phyloP scores from a whole-genome alignment of 2,329 filamentous ascomycete genomes.

The Venturia nashicola region DNA sequence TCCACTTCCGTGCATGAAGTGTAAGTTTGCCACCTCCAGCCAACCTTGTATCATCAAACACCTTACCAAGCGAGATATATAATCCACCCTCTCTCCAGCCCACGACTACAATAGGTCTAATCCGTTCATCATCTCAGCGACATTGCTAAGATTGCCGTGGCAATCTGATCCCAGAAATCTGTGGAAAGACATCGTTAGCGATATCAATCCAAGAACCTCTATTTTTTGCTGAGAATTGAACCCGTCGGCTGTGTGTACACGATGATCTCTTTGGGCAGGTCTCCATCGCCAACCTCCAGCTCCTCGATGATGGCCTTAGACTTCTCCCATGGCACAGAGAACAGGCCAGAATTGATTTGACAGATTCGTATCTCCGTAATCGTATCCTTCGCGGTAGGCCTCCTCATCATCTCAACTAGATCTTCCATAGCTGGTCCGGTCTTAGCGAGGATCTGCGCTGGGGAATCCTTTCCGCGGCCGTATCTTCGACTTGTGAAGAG shows the following conservation, averaged over 20 bases:
- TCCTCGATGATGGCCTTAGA: conserved; percentile 33
- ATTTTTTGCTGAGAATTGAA: no score
- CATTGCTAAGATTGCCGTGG: no score
- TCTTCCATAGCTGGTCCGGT: conserved; percentile 37
- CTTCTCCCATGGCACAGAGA: conserved; percentile 41
- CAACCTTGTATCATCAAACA: no score
- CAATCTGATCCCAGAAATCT: no score
- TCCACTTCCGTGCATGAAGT: no score
- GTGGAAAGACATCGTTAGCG: no score
- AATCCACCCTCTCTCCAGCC: no score
- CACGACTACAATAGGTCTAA: no score
- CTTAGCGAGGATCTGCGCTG: conserved; percentile 33
- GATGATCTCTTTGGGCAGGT: neutral
- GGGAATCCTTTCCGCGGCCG: conserved; percentile 31
- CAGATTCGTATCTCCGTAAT: conserved; percentile 34
- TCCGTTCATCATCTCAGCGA: no score
- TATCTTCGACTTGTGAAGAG: conserved; percentile 43
- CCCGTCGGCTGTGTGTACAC: neutral
- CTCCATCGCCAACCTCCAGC: conserved; percentile 18
- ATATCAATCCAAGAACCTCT: no score
- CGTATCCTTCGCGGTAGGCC: conserved; percentile 14
- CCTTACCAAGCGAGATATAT: no score
- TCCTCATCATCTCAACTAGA: conserved; percentile 31
- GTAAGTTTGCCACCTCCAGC: no score
- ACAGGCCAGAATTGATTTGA: conserved; percentile 46